A percentile compares a stretch with the other conserved stretches of the same genome.
Evolutionary conservation across 2,329 filamentous ascomycete genomes (phyloP).

Genomic region (Plenodomus tracheiphilus): DNA sequence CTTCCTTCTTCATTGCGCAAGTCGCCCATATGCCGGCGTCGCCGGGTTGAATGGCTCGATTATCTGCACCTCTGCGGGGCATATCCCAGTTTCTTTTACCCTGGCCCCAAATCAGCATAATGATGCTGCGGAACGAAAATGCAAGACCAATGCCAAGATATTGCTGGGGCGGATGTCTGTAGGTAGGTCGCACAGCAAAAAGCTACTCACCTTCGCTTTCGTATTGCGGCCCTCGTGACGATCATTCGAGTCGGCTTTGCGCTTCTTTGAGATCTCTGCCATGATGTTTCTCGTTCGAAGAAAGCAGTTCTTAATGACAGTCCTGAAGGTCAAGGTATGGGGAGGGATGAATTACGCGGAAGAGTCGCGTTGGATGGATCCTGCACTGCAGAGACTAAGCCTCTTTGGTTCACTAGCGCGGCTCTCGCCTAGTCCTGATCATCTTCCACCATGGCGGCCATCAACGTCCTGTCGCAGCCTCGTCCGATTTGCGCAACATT

Average conservation of each 20-base stretch:
- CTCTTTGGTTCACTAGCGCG: slow-evolving; percentile 10
- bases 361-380: slow-evolving; percentile 2
- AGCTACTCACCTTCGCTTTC: slow-evolving; percentile 42
- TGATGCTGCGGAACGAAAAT: slow-evolving; percentile 23
- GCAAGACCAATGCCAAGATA: slow-evolving; percentile 13
- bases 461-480: slow-evolving; percentile 3
- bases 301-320: background rate
- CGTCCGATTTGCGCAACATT: background rate
- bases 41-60: slow-evolving; percentile 61
- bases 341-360: slow-evolving; percentile 2
- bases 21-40: slow-evolving; percentile 79
- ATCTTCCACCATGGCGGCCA: background rate
- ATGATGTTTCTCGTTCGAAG: slow-evolving; percentile 11
- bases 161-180: slow-evolving; percentile 1
- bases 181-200: slow-evolving; percentile 14
- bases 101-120: slow-evolving; percentile 30
- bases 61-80: slow-evolving; percentile 40
- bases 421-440: background rate
- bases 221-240: slow-evolving; percentile 36
- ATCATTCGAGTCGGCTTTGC: slow-evolving; percentile 41
- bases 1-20: slow-evolving; percentile 72
- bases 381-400: background rate
- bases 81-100: slow-evolving; percentile 51
- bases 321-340: slow-evolving; percentile 2
- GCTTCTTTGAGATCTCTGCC: slow-evolving; percentile 34